A percentile compares a stretch with the other conserved stretches of the same genome.
phyloP scores from a whole-genome alignment of 164 flowering plant genomes.

The Platanus orientalis region DNA sequence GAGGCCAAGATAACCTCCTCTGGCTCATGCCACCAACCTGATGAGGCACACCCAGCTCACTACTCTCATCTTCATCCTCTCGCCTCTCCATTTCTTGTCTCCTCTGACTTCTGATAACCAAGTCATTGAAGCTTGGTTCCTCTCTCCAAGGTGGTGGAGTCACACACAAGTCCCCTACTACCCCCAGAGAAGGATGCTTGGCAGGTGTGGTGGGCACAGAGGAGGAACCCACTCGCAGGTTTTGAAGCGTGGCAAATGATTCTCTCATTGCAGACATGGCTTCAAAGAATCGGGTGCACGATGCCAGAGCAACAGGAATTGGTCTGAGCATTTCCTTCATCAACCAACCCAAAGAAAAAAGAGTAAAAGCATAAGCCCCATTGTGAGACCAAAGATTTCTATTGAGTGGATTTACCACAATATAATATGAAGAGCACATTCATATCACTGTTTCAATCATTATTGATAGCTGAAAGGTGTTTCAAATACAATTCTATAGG shows the following conservation, averaged over 20 bases:
- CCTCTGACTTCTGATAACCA: conserved; percentile 32
- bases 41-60: conserved; percentile 25
- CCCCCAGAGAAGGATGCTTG: conserved; percentile 30
- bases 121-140: conserved; percentile 52
- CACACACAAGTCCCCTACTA: conserved; percentile 44
- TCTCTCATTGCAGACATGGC: conserved; percentile 98
- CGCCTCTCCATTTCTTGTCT: no score
- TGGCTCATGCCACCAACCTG: conserved; percentile 34
- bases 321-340: conserved; percentile 95
- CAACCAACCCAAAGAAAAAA: conserved; percentile 1
- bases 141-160: conserved; percentile 80
- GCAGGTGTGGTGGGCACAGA: conserved; percentile 58
- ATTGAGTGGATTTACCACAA: no score
- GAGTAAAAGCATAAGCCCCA: background rate
- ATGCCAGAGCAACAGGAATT: conserved; percentile 90
- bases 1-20: conserved; percentile 63
- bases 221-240: conserved; percentile 68
- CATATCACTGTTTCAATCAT: no score
- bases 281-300: conserved; percentile 91
- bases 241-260: conserved; percentile 82
- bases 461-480: no score
- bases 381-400: no score
- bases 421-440: no score
- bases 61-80: conserved; percentile 28
- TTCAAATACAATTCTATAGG: no score